Percentiles rank a stretch among this genome's conserved stretches.
Conservation (phyloP, 2,329 filamentous ascomycete genomes). For the Seiridium unicorne region DNA sequence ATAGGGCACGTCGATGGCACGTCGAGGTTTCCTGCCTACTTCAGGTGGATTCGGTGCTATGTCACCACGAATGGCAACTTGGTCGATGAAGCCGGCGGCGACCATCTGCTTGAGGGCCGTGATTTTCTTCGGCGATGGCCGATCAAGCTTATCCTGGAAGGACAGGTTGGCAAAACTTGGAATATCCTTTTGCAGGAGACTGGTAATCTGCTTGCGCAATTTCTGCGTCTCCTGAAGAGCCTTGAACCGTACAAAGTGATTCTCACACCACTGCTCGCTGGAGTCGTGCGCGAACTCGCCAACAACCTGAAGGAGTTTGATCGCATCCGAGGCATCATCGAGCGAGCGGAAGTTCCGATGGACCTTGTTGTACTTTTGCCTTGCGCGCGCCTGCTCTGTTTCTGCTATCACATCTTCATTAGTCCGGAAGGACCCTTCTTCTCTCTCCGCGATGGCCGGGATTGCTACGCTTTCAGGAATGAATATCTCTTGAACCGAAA, state of each 20-base stretch:
- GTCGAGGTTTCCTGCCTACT: slow-evolving; percentile 65
- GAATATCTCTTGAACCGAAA: slow-evolving; percentile 88
- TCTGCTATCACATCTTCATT: slow-evolving; percentile 72
- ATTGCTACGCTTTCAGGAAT: slow-evolving; percentile 78
- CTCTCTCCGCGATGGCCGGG: slow-evolving; percentile 48
- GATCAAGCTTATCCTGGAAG: slow-evolving; percentile 55
- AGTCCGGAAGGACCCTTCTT: slow-evolving; percentile 44
- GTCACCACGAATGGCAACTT: slow-evolving; percentile 89
- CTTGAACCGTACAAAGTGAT: slow-evolving; percentile 85
- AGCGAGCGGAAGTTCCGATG: slow-evolving; percentile 77
- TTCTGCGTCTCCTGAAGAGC: slow-evolving; percentile 83
- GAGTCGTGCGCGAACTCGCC: slow-evolving; percentile 80
- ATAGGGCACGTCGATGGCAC: slow-evolving; percentile 93
- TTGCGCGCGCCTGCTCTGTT: slow-evolving; percentile 63
- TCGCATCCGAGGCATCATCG: slow-evolving; percentile 81
- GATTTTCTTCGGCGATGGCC: slow-evolving; percentile 66
- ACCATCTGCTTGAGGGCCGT: slow-evolving; percentile 86
- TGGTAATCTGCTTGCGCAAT: slow-evolving; percentile 78
- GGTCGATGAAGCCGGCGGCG: slow-evolving; percentile 89
- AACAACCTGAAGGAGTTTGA: slow-evolving; percentile 86
- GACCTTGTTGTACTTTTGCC: slow-evolving; percentile 63
- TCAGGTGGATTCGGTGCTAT: slow-evolving; percentile 72
- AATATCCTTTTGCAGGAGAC: slow-evolving; percentile 75
- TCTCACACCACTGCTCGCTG: slow-evolving; percentile 71
- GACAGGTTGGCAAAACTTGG: slow-evolving; percentile 59